Conservation (phyloP, 352 stramenopile species). For the Pythium volutum region DNA sequence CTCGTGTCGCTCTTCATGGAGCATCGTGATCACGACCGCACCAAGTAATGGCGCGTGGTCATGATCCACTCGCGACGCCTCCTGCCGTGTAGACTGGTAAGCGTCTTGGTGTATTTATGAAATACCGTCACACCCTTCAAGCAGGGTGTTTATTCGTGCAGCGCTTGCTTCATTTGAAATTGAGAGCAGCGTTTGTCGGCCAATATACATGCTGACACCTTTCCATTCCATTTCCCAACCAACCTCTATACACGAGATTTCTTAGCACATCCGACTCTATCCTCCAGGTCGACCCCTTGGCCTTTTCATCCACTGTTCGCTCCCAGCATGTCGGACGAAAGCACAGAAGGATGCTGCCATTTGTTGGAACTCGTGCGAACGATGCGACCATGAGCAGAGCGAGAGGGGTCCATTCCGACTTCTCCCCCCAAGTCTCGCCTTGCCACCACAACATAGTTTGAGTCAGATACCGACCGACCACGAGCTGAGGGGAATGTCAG, state of each 20-base stretch:
- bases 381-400: not conserved
- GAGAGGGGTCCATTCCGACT: not conserved
- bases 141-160: not conserved
- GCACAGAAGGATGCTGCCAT: not conserved
- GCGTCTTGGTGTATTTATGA: not conserved
- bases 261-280: not conserved
- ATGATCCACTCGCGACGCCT: not conserved
- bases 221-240: too few relatives aligned
- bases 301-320: not conserved
- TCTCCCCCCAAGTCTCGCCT: not conserved
- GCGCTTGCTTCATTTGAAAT: not conserved
- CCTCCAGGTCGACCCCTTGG: not conserved
- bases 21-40: constrained; percentile 10
- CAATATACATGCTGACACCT: too few relatives aligned
- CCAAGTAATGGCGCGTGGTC: too few relatives aligned
- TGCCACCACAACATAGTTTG: not conserved
- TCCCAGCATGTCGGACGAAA: not conserved
- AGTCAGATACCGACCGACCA: not conserved
- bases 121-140: not conserved
- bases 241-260: not conserved
- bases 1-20: constrained; percentile 40
- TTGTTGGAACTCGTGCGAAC: not conserved
- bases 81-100: not conserved
- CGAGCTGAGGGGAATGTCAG: not conserved
- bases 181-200: too few relatives aligned